phyloP scores from a whole-genome alignment of 2,329 filamentous ascomycete genomes.

The Myriosclerotinia duriaeana region DNA sequence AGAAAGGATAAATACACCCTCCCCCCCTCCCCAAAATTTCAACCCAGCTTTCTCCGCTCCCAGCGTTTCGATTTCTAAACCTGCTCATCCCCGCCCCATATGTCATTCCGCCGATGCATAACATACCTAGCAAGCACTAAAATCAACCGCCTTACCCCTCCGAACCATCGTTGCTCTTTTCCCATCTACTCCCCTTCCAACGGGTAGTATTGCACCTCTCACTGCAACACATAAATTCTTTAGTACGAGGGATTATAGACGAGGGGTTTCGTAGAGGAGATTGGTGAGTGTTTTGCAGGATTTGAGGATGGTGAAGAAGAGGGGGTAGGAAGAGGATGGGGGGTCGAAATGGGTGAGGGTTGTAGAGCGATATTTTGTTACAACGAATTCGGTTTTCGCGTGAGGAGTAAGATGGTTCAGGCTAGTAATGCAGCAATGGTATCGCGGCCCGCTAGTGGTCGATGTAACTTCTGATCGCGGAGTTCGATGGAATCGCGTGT shows the following conservation, averaged over 20 bases:
- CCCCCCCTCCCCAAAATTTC: slow-evolving; percentile 72
- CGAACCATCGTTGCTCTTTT: slow-evolving; percentile 37
- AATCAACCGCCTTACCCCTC: slow-evolving; percentile 37
- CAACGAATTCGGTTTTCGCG: slow-evolving; percentile 47
- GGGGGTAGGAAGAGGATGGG: not conserved
- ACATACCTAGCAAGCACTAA: slow-evolving; percentile 32
- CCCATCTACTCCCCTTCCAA: slow-evolving; percentile 40
- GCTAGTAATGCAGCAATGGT: slow-evolving; percentile 38
- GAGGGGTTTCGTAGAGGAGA: slow-evolving; percentile 35
- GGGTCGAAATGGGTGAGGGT: slow-evolving; percentile 42
- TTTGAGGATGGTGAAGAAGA: slow-evolving; percentile 21
- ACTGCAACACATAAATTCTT: slow-evolving; percentile 37
- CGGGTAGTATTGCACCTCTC: slow-evolving; percentile 38
- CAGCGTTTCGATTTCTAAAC: slow-evolving; percentile 74
- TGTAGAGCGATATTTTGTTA: slow-evolving; percentile 45
- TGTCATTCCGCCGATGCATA: slow-evolving; percentile 47
- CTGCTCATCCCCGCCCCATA: slow-evolving; percentile 74
- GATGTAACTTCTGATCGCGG: slow-evolving; percentile 42
- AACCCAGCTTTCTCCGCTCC: slow-evolving; percentile 69
- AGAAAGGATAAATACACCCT: no score
- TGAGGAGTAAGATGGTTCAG: slow-evolving; percentile 44
- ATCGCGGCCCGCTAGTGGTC: slow-evolving; percentile 40
- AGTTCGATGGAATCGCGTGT: slow-evolving; percentile 44
- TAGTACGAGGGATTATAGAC: slow-evolving; percentile 40
- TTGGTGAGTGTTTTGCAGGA: slow-evolving; percentile 32